These are phyloP conservation scores for Allantophomopsis lycopodina DNA, from an alignment of 2,329 filamentous ascomycete species.

Conservation along the genomic window DNA sequence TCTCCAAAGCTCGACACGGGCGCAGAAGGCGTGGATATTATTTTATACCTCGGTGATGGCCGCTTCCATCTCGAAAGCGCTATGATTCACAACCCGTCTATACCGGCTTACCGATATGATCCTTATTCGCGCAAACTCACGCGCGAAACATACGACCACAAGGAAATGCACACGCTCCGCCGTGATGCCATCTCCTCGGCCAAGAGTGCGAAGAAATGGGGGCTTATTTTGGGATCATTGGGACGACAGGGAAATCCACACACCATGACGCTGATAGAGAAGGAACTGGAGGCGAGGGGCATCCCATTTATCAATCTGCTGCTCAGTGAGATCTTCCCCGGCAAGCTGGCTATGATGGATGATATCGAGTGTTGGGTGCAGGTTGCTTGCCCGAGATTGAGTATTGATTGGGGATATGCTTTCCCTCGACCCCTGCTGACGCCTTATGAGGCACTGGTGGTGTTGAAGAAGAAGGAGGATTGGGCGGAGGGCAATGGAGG, in stretches of 20 bases:
- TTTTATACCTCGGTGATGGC: constrained; percentile 84
- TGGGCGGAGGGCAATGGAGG: constrained; percentile 49
- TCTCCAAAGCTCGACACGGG: constrained; percentile 55
- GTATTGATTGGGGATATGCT: constrained; percentile 98
- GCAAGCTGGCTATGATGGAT: constrained; percentile 82
- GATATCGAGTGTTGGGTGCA: constrained; percentile 98
- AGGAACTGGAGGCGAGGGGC: constrained; percentile 52
- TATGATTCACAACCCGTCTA: constrained; percentile 92
- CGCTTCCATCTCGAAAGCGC: constrained; percentile 94
- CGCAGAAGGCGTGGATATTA: constrained; percentile 52
- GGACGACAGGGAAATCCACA: constrained; percentile 93
- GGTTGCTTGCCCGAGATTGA: constrained; percentile 89
- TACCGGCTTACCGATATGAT: constrained; percentile 92
- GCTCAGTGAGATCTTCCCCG: constrained; percentile 90
- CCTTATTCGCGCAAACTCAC: constrained; percentile 89
- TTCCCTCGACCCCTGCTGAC: constrained; percentile 81
- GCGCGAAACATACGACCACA: constrained; percentile 81
- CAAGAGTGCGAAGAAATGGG: constrained; percentile 74
- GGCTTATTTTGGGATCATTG: constrained; percentile 82
- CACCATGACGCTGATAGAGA: constrained; percentile 78
- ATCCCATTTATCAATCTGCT: constrained; percentile 77
- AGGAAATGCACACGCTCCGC: constrained; percentile 76
- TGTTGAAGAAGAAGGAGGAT: constrained; percentile 65
- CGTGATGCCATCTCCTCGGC: constrained; percentile 65
- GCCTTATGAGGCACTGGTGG: constrained; percentile 87